These are phyloP conservation scores for Populus hybrid DNA, from an alignment of 441 rosid species.

Conservation along the genomic window DNA sequence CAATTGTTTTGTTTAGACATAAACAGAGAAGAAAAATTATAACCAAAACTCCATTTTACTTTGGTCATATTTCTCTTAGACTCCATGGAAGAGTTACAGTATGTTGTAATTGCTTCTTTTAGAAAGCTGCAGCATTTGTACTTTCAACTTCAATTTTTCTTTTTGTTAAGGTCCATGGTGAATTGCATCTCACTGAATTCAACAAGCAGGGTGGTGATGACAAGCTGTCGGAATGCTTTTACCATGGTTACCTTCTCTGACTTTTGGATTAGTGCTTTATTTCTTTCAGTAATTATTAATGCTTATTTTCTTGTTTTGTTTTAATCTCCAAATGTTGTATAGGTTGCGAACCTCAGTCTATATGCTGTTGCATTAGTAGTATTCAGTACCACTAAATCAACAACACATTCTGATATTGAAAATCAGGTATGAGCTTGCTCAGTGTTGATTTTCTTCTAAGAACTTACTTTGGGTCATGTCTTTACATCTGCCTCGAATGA, in stretches of 20 bases:
- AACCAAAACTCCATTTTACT: background rate
- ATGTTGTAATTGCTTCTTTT: background rate
- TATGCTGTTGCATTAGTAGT: constrained; percentile 76
- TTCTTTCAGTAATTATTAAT: constrained; percentile 8
- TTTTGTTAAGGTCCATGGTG: constrained; percentile 76
- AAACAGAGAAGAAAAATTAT: background rate
- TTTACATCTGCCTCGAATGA: constrained; percentile 18
- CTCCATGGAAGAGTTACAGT: background rate
- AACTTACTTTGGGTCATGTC: constrained; percentile 12
- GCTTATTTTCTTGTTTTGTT: constrained; percentile 8
- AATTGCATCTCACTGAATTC: constrained; percentile 88
- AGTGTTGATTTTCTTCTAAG: background rate
- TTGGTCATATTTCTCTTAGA: background rate
- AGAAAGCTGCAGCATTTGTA: background rate
- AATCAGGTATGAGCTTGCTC: constrained; percentile 53
- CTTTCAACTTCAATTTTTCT: background rate
- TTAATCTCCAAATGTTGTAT: constrained; percentile 8
- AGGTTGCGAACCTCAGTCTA: constrained; percentile 94
- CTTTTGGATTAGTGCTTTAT: constrained; percentile 11
- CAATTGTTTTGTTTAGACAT: background rate
- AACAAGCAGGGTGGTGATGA: constrained; percentile 79
- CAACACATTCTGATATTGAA: constrained; percentile 60
- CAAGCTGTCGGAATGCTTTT: constrained; percentile 96
- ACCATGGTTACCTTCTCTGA: constrained; percentile 61
- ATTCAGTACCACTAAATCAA: constrained; percentile 42